Percentiles rank a stretch among this genome's conserved stretches.
These are phyloP conservation scores for Henckelia pumila DNA, from an alignment of 257 asterid genomes.

Conservation along the genomic window DNA sequence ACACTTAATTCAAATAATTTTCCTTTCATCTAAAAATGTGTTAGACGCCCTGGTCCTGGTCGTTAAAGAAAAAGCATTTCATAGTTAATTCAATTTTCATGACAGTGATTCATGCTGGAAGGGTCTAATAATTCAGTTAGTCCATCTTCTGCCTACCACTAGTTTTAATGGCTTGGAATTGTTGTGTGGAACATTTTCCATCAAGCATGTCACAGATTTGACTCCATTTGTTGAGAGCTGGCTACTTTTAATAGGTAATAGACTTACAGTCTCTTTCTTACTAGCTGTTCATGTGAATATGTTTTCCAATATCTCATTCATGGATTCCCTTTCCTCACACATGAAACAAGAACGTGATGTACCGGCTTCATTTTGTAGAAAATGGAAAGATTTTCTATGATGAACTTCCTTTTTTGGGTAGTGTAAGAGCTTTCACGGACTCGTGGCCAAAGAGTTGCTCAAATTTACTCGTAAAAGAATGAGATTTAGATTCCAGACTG, in stretches of 20 bases:
- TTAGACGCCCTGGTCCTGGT: conserved; percentile 12
- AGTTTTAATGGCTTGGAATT: neutral
- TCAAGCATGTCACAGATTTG: conserved; percentile 23
- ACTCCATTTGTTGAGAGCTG: conserved; percentile 23
- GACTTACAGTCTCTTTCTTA: conserved; percentile 16
- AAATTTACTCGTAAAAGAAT: conserved; percentile 8
- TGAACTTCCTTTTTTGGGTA: neutral
- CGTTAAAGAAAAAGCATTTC: neutral
- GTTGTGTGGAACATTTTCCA: neutral
- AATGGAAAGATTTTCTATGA: neutral
- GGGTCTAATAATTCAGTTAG: neutral
- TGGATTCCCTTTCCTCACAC: conserved; percentile 7
- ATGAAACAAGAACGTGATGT: neutral
- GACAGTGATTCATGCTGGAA: neutral
- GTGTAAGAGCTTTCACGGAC: neutral
- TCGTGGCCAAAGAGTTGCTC: neutral
- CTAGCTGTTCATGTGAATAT: conserved; percentile 9
- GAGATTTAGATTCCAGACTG: neutral
- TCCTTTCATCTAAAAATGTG: conserved; percentile 16
- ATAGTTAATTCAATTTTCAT: neutral
- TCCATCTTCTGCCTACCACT: neutral
- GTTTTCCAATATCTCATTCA: conserved; percentile 13
- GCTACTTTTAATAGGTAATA: conserved; percentile 21
- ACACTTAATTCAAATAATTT: conserved; percentile 10
- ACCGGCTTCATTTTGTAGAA: neutral